Base-by-base conservation (phyloP, 1,284 basidiomycete genomes). In the Psilocybe mexicana region DNA sequence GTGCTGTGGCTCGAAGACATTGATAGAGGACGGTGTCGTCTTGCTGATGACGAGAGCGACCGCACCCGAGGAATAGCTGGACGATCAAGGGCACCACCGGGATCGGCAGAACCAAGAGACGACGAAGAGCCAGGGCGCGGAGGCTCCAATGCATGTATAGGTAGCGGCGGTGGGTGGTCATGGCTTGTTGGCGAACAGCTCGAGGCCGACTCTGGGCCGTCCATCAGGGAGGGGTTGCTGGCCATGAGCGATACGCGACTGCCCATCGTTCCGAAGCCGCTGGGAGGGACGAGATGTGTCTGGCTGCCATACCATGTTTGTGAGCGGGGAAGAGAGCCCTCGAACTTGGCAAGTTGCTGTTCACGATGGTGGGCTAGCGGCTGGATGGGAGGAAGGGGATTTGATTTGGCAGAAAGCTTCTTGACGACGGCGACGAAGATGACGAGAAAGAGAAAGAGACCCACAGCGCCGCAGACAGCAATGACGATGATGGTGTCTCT, bases 351-450 rank as follows among this genome's bases (percentile, higher is more conserved):
- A 12, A 79, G 66, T 54, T 79, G 75, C 36, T 79, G 78, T 63
- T 82, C 75, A 24, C 84, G 78, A 53, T 80, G 78, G 62, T 83
- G 82, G 3, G 84, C 83, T n/a, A 86, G 79, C 18, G 80, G 80
- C 60, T 86, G 83, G 1, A 79, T 72, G 23, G 83, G 85, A 0
- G 85, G 86, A 1, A 87, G 73, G 2, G 85, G 85, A 0, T 70
- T 70, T 3, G 77, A 67, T 23, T 67, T 67, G 24, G 68, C 56
- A 24, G 63, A 50, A 40, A 67, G 67, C 53, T 72, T 74, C 40
- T 72, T 70, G 55, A 79, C 57, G 59, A 77, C 58, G 26, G 74
- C 74, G 68, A 73, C 71, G 43, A 80, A 66, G 55, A 80, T 47
- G 59, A 76, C 59, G 45, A 74, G 45, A 62, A 80, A 51, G 61